Evolutionary conservation across 2,329 filamentous ascomycete genomes (phyloP), one percentile per base, ranked within the genome.

Genomic region (Aspergillus fumigatiaffinis): DNA sequence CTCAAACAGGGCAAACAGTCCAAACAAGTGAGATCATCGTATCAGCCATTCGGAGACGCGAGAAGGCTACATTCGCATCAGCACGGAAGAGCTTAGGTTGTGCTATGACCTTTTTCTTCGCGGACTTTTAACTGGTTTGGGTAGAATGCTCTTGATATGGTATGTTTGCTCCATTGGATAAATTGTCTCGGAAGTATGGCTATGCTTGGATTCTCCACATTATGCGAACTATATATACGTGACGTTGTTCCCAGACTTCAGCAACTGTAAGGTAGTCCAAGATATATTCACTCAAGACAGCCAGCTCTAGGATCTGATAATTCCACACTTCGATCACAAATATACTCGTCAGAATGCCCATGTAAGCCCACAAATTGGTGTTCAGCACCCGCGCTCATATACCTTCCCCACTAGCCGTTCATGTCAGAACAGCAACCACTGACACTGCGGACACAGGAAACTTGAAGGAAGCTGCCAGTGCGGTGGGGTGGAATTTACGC

Each of bases 381-480:
- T 2, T 4, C 44, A 3, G 21, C 44, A 47, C 3, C 21, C 14
- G 20, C n/a, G 28, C 9, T 10, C n/a, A 38, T 51, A 38, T 32
- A 10, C 44, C 4, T 23, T 0, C 44, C 12, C 21, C 23, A n/a
- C 3, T 4, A 10, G 26, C 26, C 14, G 21, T 21, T 12, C n/a
- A 20, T 17, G 17, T 20, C 9, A 32, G 8, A 12, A 12, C 47
- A 35, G 47, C 32, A 53, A 50, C 65, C 54, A 65, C 53, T 10
- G 42, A 51, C 50, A 21, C 29, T 23, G 10, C 14, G 12, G 23
- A n/a, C 26, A 57, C 55, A 80, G 78, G 73, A 74, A 73, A 63
- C 75, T 80, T 7, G 67, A 79, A 58, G 79, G 79, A 63, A 79
- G 77, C 64, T 81, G 78, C 68, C 79, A 80, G 63, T 80, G 77